These are phyloP conservation scores for Debaryomycetaceae sp. DNA, from an alignment of 1,139 yeast genomes.

Conservation along the genomic window DNA sequence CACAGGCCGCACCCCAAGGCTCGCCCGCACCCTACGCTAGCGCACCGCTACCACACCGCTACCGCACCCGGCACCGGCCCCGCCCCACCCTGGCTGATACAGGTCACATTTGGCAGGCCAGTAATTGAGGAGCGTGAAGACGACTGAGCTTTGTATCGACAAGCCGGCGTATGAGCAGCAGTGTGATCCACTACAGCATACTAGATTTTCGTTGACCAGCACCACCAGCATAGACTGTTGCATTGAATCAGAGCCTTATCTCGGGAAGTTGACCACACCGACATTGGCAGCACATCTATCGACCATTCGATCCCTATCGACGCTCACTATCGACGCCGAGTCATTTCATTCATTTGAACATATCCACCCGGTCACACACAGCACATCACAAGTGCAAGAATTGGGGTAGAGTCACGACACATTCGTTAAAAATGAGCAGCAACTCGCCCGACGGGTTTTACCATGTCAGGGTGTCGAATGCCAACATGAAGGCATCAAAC, in stretches of 20 bases:
- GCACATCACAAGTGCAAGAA: neutral
- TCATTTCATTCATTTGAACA: too few relatives aligned
- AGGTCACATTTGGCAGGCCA: neutral
- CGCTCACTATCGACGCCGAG: too few relatives aligned
- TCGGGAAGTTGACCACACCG: neutral
- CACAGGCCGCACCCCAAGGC: neutral
- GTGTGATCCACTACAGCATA: neutral
- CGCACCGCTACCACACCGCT: neutral
- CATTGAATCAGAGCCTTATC: neutral
- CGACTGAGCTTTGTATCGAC: neutral
- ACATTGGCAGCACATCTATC: neutral
- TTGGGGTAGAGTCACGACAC: neutral
- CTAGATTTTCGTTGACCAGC: neutral
- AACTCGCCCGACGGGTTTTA: conserved; percentile 38
- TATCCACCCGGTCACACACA: neutral
- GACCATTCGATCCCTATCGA: neutral
- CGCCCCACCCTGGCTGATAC: neutral
- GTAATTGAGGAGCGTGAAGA: neutral
- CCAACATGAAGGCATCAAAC: conserved; percentile 32
- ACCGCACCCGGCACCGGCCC: neutral
- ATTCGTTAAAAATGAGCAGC: conserved; percentile 6
- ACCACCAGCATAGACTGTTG: neutral
- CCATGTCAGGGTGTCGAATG: conserved; percentile 30
- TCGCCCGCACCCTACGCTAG: neutral
- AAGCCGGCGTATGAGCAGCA: neutral